A percentile compares a stretch with the other conserved stretches of the same genome.
These are phyloP conservation scores for Talaromyces sp. DNA, from an alignment of 2,329 filamentous ascomycete genomes.

Conservation along the genomic window DNA sequence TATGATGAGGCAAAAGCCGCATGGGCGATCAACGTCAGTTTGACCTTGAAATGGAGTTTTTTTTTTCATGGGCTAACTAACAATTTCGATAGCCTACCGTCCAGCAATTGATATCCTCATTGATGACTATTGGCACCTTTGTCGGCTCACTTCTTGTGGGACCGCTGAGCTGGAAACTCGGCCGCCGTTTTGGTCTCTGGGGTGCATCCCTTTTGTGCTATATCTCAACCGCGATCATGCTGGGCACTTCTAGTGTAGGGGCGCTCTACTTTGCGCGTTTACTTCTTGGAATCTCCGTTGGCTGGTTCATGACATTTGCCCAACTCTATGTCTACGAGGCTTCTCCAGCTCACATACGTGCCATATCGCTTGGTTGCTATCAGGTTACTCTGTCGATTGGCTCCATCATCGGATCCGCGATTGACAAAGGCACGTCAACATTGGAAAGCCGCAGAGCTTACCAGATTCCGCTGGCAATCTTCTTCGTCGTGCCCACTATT, in stretches of 20 bases:
- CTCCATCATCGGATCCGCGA: constrained; percentile 2
- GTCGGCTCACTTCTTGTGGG: not conserved
- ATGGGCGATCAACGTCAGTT: constrained; percentile 1
- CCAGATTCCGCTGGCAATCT: constrained; percentile 15
- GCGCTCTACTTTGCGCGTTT: constrained; percentile 5
- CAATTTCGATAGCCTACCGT: not conserved
- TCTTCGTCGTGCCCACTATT: constrained; percentile 12
- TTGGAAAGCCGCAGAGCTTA: constrained; percentile 9
- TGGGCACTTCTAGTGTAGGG: not conserved
- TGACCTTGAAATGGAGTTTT: not conserved
- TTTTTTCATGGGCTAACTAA: not conserved
- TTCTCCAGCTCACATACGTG: not conserved
- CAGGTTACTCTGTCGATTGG: constrained; percentile 2
- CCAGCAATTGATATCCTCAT: constrained; percentile 2
- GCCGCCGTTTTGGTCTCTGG: not conserved
- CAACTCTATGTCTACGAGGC: constrained; percentile 4
- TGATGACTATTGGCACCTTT: constrained; percentile 5
- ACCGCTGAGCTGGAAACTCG: constrained; percentile 1
- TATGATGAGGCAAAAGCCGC: not conserved
- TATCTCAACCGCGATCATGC: constrained; percentile 1
- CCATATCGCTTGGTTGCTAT: not conserved
- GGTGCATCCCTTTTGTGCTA: not conserved
- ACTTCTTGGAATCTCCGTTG: not conserved
- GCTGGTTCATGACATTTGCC: constrained; percentile 4
- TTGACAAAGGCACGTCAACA: constrained; percentile 15